Evolutionary conservation across 1,139 yeast species (phyloP).

Genomic region (Blastobotrys raffinosifermentans): DNA sequence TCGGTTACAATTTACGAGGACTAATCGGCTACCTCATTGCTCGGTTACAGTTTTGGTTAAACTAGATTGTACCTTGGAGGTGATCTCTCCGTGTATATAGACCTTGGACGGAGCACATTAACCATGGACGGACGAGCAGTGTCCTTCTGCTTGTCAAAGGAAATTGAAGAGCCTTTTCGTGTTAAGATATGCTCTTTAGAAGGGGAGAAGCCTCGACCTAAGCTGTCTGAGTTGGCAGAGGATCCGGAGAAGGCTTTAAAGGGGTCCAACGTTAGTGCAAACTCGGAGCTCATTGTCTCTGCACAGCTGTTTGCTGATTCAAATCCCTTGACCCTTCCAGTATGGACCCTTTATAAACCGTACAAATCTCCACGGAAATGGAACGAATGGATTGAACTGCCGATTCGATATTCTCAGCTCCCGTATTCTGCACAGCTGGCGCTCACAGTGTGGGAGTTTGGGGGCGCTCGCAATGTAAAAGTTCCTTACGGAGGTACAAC

Average conservation of each 20-base stretch:
- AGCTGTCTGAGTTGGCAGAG: slow-evolving; percentile 49
- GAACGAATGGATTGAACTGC: slow-evolving; percentile 63
- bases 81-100: no score
- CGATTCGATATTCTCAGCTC: slow-evolving; percentile 64
- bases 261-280: slow-evolving; percentile 27
- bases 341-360: slow-evolving; percentile 58
- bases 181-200: slow-evolving; percentile 44
- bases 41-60: no score
- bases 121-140: slow-evolving; percentile 43
- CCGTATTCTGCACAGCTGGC: slow-evolving; percentile 55
- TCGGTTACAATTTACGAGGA: no score
- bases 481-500: slow-evolving; percentile 55
- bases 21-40: no score
- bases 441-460: slow-evolving; percentile 62
- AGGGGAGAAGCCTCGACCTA: slow-evolving; percentile 43
- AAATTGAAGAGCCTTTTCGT: slow-evolving; percentile 52
- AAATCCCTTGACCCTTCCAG: slow-evolving; percentile 60
- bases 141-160: slow-evolving; percentile 73
- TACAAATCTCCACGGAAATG: slow-evolving; percentile 44
- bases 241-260: slow-evolving; percentile 39
- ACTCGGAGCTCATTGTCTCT: slow-evolving; percentile 59
- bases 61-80: no score
- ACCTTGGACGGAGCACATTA: no score
- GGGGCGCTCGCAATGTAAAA: slow-evolving; percentile 42
- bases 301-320: slow-evolving; percentile 57